phyloP scores from a whole-genome alignment of 2,329 filamentous ascomycete species.

The Arthroderma sp. region DNA sequence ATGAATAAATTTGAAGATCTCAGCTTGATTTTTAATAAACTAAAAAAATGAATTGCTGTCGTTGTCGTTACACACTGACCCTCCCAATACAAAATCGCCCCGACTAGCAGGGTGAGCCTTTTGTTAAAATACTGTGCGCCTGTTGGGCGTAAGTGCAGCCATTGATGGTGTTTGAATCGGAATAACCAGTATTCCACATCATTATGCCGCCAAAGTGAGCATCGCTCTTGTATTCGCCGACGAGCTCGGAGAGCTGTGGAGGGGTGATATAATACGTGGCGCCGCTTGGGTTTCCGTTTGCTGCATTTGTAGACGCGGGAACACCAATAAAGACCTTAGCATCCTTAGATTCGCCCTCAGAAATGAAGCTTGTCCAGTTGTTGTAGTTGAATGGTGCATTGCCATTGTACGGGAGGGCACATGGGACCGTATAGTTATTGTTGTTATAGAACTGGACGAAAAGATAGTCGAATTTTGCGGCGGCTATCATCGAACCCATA shows the following conservation, averaged over 20 bases:
- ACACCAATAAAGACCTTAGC: constrained; percentile 15
- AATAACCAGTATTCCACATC: constrained; percentile 33
- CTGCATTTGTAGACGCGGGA: constrained; percentile 18
- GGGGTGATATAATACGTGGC: constrained; percentile 13
- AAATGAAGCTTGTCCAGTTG: constrained; percentile 12
- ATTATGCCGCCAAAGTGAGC: constrained; percentile 13
- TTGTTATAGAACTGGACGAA: constrained; percentile 37
- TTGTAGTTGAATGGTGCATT: constrained; percentile 16
- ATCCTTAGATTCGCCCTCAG: constrained; percentile 12
- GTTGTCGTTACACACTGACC: too few species aligned
- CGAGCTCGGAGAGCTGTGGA: constrained; percentile 8
- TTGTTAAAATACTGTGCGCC: constrained; percentile 25
- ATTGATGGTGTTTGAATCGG: constrained; percentile 22
- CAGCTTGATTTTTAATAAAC: too few species aligned
- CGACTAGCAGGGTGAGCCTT: constrained; percentile 18
- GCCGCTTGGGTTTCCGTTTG: constrained; percentile 19
- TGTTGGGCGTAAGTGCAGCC: constrained; percentile 32
- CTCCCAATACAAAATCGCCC: too few species aligned
- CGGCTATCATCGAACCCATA: constrained; percentile 27
- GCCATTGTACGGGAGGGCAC: background rate
- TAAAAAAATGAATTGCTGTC: too few species aligned
- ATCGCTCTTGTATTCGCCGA: constrained; percentile 7
- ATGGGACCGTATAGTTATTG: constrained; percentile 15
- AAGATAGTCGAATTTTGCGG: constrained; percentile 32
- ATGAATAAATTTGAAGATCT: too few species aligned